Evolutionary conservation across 371 early-diverging fungal genomes (phyloP).

Genomic region (Nematocida homosporus): DNA sequence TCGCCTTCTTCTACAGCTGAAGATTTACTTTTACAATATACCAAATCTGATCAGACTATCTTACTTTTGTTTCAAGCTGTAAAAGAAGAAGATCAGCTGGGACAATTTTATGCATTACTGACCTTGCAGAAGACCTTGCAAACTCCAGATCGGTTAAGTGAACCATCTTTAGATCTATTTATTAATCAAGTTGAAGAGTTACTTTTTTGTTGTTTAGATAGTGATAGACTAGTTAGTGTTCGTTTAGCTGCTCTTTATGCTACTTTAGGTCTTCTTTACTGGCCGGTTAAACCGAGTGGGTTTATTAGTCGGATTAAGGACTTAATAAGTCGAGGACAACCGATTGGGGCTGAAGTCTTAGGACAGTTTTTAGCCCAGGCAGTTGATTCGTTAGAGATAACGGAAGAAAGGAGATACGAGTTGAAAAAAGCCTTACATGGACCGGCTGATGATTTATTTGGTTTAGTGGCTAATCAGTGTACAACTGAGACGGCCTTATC

Average conservation of each 20-base stretch:
- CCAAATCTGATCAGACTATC: constrained; percentile 8
- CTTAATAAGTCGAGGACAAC: constrained; percentile 29
- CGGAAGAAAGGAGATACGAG: constrained; percentile 66
- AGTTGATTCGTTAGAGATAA: constrained; percentile 62
- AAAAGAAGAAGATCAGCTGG: constrained; percentile 33
- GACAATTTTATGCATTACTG: constrained; percentile 45
- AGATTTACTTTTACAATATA: constrained; percentile 13
- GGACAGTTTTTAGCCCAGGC: constrained; percentile 60
- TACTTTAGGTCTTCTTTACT: constrained; percentile 61
- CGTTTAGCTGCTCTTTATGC: constrained; percentile 54
- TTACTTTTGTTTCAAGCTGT: constrained; percentile 15
- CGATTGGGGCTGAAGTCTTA: constrained; percentile 56
- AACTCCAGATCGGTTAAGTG: not conserved
- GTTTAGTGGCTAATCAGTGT: constrained; percentile 6
- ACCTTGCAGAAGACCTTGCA: constrained; percentile 37
- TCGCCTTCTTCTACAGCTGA: not conserved
- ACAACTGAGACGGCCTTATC: not conserved
- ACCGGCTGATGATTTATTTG: constrained; percentile 49
- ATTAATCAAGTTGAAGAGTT: constrained; percentile 20
- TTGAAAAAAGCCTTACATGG: constrained; percentile 59
- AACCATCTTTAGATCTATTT: constrained; percentile 24
- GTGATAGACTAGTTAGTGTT: not conserved
- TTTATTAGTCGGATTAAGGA: constrained; percentile 59
- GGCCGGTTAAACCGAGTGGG: constrained; percentile 61
- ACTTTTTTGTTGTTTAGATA: not conserved